phyloP scores from a whole-genome alignment of 208 protist species.

The Leishmania martiniquensis region DNA sequence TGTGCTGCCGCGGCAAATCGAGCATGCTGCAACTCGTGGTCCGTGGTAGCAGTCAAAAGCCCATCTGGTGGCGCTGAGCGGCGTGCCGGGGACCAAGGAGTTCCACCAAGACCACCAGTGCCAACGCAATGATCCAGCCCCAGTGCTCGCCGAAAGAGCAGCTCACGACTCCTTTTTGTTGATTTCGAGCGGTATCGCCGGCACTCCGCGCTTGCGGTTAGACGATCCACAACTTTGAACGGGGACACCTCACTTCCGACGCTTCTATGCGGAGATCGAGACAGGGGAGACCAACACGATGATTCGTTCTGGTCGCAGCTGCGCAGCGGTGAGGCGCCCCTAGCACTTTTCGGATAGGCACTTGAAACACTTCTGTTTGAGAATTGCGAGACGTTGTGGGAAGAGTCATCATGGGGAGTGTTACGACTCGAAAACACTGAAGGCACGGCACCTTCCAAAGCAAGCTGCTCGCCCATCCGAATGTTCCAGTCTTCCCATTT shows the following conservation, averaged over 20 bases:
- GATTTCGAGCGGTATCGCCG: slow-evolving; percentile 9
- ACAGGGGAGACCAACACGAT: slow-evolving; percentile 1
- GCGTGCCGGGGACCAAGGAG: neutral
- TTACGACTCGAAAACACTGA: neutral
- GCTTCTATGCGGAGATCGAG: slow-evolving; percentile 12
- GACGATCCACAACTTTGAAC: slow-evolving; percentile 15
- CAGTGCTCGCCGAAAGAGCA: slow-evolving; percentile 19
- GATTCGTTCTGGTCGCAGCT: neutral
- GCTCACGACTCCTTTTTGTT: slow-evolving; percentile 11
- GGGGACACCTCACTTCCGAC: slow-evolving; percentile 9
- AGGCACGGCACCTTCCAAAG: slow-evolving; percentile 14
- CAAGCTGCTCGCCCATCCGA: slow-evolving; percentile 10
- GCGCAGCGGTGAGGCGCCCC: neutral
- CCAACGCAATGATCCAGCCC: slow-evolving; percentile 6
- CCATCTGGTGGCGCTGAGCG: neutral
- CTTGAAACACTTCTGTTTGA: slow-evolving; percentile 5
- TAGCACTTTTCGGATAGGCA: neutral
- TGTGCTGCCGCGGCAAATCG: neutral
- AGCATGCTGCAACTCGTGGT: neutral
- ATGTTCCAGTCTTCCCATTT: slow-evolving; percentile 23
- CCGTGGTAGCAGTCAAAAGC: neutral
- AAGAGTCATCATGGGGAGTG: slow-evolving; percentile 1
- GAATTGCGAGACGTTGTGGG: neutral
- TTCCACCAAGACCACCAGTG: neutral
- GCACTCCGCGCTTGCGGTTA: slow-evolving; percentile 12